A percentile compares a stretch with the other conserved stretches of the same genome.
phyloP scores from a whole-genome alignment of 2,329 filamentous ascomycete genomes.

The Aspergillus persii region DNA sequence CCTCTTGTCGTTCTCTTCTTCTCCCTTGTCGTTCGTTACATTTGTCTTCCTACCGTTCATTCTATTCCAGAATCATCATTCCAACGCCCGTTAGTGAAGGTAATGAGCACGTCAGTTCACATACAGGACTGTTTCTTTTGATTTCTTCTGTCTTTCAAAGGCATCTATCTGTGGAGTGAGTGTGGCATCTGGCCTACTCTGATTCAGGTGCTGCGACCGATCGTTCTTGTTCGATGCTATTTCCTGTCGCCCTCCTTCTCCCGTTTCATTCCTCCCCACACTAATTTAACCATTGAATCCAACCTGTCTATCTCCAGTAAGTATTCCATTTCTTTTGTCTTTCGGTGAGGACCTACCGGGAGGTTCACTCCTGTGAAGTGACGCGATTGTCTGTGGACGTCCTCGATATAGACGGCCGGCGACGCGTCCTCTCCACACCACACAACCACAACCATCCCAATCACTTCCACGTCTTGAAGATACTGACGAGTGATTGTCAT shows the following conservation, averaged over 20 bases:
- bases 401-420: not conserved
- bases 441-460: not conserved
- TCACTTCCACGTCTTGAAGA: not conserved
- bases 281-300: not conserved
- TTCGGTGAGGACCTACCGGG: not conserved
- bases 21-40: too few relatives aligned
- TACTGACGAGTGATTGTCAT: not conserved
- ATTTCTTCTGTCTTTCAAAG: not conserved
- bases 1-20: not conserved
- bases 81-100: not conserved
- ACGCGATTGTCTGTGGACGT: not conserved
- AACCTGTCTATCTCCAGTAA: not conserved
- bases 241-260: not conserved
- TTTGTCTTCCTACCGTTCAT: not conserved
- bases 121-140: not conserved
- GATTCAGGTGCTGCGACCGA: not conserved
- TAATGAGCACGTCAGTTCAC: not conserved
- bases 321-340: not conserved
- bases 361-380: not conserved
- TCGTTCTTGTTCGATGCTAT: not conserved
- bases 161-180: not conserved
- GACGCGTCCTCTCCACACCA: not conserved
- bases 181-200: not conserved
- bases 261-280: not conserved
- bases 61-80: not conserved